Percentiles rank a stretch among this genome's conserved stretches.
Conservation (phyloP, 352 stramenopile genomes). For the Phytophthora fragariae region DNA sequence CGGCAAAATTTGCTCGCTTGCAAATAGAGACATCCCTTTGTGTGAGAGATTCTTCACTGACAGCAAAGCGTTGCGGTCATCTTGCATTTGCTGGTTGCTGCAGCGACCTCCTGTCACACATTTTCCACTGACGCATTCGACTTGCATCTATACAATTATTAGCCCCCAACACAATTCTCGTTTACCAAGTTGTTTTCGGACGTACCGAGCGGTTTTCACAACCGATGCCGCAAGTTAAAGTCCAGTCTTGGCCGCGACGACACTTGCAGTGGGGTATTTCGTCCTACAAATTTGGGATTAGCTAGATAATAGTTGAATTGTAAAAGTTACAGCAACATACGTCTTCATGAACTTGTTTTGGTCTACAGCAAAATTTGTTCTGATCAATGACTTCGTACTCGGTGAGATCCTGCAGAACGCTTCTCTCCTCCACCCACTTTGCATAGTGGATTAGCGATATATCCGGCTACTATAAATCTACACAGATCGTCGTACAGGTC, state of each 20-base stretch:
- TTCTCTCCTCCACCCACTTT: not conserved
- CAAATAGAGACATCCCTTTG: slow-evolving; percentile 16
- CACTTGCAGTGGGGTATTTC: slow-evolving; percentile 17
- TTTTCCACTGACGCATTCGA: slow-evolving; percentile 13
- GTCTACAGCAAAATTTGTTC: not conserved
- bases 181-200: not conserved
- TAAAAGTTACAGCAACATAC: not conserved
- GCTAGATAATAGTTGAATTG: not conserved
- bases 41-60: slow-evolving; percentile 7
- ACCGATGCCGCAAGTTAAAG: not conserved
- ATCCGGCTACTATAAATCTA: not conserved
- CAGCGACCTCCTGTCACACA: slow-evolving; percentile 4
- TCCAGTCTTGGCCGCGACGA: not conserved
- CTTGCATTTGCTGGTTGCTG: slow-evolving; percentile 26
- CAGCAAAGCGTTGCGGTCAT: not conserved
- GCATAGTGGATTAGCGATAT: not conserved
- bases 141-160: slow-evolving; percentile 7
- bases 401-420: not conserved
- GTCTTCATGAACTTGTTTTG: slow-evolving; percentile 3
- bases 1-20: not conserved
- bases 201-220: slow-evolving; percentile 18
- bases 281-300: not conserved
- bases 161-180: not conserved
- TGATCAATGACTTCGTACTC: not conserved
- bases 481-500: not conserved